A percentile compares a stretch with the other conserved stretches of the same genome.
phyloP scores from a whole-genome alignment of 2,329 filamentous ascomycete species.

The Xylaria sp. region DNA sequence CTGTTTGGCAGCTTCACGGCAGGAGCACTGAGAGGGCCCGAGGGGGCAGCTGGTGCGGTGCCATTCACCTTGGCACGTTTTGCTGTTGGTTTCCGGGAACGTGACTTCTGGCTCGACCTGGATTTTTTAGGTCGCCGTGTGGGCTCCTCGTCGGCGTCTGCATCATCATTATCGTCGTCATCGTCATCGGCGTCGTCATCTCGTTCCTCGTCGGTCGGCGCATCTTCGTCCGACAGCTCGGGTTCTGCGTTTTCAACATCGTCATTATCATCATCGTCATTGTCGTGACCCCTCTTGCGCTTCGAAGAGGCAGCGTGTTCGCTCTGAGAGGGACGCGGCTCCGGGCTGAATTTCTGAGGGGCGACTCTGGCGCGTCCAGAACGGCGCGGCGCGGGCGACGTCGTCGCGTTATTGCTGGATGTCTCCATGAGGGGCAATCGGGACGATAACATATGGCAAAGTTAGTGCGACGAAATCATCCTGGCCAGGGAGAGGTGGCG shows the following conservation, averaged over 20 bases:
- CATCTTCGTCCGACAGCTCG: constrained; percentile 53
- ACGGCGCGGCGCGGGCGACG: constrained; percentile 67
- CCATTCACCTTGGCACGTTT: constrained; percentile 75
- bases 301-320: constrained; percentile 60
- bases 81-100: constrained; percentile 65
- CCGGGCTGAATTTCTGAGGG: constrained; percentile 69
- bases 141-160: constrained; percentile 60
- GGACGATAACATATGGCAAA: constrained; percentile 54
- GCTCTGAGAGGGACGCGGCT: constrained; percentile 52
- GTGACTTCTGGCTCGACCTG: constrained; percentile 57
- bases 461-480: constrained; percentile 46
- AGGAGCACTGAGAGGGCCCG: constrained; percentile 53
- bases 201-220: constrained; percentile 55
- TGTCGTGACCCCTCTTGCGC: constrained; percentile 62
- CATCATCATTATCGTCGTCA: constrained; percentile 57
- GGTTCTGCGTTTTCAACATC: constrained; percentile 58
- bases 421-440: constrained; percentile 63
- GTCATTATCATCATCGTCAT: constrained; percentile 34
- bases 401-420: constrained; percentile 66
- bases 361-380: constrained; percentile 74
- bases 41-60: constrained; percentile 52
- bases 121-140: constrained; percentile 53
- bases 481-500: constrained; percentile 30
- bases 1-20: constrained; percentile 58
- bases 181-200: constrained; percentile 51